phyloP scores from a whole-genome alignment of 2,329 filamentous ascomycete species.

The Lecanicillium sp. region DNA sequence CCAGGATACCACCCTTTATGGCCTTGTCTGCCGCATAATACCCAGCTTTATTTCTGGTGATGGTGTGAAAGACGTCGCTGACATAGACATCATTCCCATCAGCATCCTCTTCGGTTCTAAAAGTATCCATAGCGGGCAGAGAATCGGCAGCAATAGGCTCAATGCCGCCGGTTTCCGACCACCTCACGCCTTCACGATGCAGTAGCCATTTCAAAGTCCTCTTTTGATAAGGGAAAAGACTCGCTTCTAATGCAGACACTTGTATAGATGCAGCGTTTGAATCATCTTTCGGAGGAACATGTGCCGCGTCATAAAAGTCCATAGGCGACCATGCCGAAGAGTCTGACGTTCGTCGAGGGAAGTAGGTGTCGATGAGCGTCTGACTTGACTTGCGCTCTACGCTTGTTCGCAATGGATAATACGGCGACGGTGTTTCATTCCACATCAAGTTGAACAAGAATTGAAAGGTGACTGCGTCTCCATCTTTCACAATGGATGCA shows the following conservation, averaged over 20 bases:
- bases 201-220: slow-evolving; percentile 64
- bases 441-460: slow-evolving; percentile 31
- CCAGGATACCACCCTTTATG: slow-evolving; percentile 55
- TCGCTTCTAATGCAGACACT: slow-evolving; percentile 36
- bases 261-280: slow-evolving; percentile 26
- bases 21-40: slow-evolving; percentile 34
- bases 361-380: slow-evolving; percentile 27
- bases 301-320: slow-evolving; percentile 62
- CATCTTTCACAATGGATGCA: slow-evolving; percentile 20
- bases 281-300: slow-evolving; percentile 45
- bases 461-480: slow-evolving; percentile 18
- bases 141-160: slow-evolving; percentile 8
- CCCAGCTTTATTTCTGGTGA: slow-evolving; percentile 38
- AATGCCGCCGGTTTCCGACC: slow-evolving; percentile 18
- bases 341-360: slow-evolving; percentile 13
- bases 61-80: slow-evolving; percentile 55
- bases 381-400: slow-evolving; percentile 24
- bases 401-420: slow-evolving; percentile 18
- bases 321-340: slow-evolving; percentile 33
- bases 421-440: slow-evolving; percentile 29
- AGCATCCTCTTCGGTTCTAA: slow-evolving; percentile 24
- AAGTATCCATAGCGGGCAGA: slow-evolving; percentile 15
- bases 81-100: slow-evolving; percentile 37
- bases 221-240: slow-evolving; percentile 64
- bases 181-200: slow-evolving; percentile 52